phyloP scores from a whole-genome alignment of 345 rosid genomes.

The rapeseed (Brassica napus) region DNA sequence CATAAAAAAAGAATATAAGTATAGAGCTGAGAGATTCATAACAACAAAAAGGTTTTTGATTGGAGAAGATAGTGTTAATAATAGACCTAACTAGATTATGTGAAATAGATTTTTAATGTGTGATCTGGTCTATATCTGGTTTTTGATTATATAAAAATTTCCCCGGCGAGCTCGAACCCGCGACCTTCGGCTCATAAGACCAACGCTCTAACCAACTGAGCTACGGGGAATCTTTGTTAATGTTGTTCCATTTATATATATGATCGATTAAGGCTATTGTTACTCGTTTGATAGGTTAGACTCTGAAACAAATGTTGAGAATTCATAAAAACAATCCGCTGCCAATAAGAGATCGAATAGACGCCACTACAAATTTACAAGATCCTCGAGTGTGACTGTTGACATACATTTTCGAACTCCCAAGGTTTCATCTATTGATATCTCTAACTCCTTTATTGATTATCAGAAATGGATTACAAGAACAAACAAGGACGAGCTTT shows the following conservation, averaged over 20 bases:
- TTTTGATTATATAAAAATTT: background rate
- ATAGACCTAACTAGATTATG: background rate
- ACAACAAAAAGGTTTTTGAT: background rate
- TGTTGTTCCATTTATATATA: rapidly evolving
- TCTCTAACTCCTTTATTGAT: too few relatives aligned
- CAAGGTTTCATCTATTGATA: background rate
- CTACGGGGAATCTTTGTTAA: conserved; percentile 57
- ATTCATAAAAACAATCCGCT: background rate
- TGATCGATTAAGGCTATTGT: too few relatives aligned
- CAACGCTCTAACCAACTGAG: conserved; percentile 99
- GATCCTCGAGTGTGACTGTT: background rate
- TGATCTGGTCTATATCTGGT: background rate
- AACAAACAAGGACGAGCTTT: too few relatives aligned
- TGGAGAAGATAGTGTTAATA: background rate
- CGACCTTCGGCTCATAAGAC: conserved; percentile 99
- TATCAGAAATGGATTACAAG: too few relatives aligned
- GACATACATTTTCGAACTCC: background rate
- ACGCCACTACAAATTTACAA: background rate
- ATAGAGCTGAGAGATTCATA: background rate
- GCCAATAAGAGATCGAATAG: background rate
- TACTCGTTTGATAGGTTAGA: background rate
- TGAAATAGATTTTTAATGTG: background rate
- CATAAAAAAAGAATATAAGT: conserved; percentile 35
- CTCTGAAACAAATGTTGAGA: background rate
- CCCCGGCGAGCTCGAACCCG: conserved; percentile 92